Evolutionary conservation across 2,329 filamentous ascomycete species (phyloP), one percentile per base, ranked within the genome.

Genomic region (Byssochlamys sp.): DNA sequence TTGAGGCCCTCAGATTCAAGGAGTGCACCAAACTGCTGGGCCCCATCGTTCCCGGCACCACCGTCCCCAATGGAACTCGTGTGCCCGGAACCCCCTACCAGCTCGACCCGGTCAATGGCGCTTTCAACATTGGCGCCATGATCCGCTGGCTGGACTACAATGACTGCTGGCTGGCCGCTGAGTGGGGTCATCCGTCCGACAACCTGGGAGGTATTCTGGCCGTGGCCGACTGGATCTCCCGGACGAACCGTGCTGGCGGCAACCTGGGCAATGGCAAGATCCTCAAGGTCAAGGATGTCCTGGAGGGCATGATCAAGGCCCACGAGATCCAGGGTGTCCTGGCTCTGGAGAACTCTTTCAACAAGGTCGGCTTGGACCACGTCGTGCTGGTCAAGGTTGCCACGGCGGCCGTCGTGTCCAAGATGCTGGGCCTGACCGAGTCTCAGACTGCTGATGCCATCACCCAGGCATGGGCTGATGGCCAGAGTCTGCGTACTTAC

Each of bases 101-200:
- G 77, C 86, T 99, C 66, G 94, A 97, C 74, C 94, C 94, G 45
- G 86, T 97, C 72, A 92, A 92, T 69, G 94, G 88, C 62, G 94
- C 94, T 63, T 97, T 99, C 84, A 97, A 97, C 82, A 97, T 99
- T 68, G 94, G 94, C 68, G 89, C 94, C 69, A 95, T 96, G 87
- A 96, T 99, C 79, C 84, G 94, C 72, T 99, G 94, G 94, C 84
- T 99, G 69, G 94, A 99, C 80, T 99, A 97, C 84, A 99, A 99
- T 76, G 94, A 99, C 83, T 97, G 94, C 84, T 99, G 92, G 94
- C 82, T 97, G 63, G 94, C 92, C 51, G 94, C 94, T 57, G 94
- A 99, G 80, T 99, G 94, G 94, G 94, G 94, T 59, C 94, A 99
- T 77, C 94, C 94, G 61, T 96, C 91, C 3, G 94, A 99, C 81